Percentiles rank a stretch among this genome's conserved stretches.
phyloP scores from a whole-genome alignment of 805 yeast species.

The Candida gorgasii region DNA sequence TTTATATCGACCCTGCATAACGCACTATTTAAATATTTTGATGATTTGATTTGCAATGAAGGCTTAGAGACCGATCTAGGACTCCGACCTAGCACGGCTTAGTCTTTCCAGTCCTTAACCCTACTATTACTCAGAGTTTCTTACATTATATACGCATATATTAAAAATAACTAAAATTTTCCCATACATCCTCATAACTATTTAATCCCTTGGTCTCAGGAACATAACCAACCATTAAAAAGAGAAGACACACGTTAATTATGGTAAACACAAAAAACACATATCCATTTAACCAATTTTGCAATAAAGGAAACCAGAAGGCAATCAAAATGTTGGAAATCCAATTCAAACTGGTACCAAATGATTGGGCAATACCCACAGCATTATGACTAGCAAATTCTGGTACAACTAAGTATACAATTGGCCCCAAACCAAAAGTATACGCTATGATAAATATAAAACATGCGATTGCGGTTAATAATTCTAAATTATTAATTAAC shows the following conservation, averaged over 20 bases:
- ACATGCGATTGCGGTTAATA: constrained; percentile 27
- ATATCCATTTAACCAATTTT: constrained; percentile 25
- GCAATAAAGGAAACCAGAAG: constrained; percentile 30
- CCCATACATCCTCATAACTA: constrained; percentile 31
- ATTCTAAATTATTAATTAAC: constrained; percentile 17
- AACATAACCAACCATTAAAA: constrained; percentile 21
- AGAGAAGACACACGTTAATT: constrained; percentile 21
- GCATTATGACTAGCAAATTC: constrained; percentile 36
- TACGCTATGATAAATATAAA: constrained; percentile 34
- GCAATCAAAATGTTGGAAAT: constrained; percentile 34
- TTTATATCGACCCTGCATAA: too few relatives aligned
- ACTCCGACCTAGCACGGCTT: too few relatives aligned
- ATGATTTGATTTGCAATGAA: too few relatives aligned
- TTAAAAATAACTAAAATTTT: constrained; percentile 8
- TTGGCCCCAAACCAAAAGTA: constrained; percentile 37
- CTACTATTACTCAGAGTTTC: too few relatives aligned
- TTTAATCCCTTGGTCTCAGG: constrained; percentile 36
- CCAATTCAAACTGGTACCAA: constrained; percentile 40
- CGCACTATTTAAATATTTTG: too few relatives aligned
- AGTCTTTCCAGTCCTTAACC: too few relatives aligned
- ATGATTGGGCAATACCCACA: constrained; percentile 34
- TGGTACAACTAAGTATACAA: constrained; percentile 39
- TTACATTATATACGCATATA: too few relatives aligned
- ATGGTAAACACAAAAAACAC: constrained; percentile 30
- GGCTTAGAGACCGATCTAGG: too few relatives aligned